These are phyloP conservation scores for Quercus alba DNA, from an alignment of 306 rosid species.

Conservation along the genomic window DNA sequence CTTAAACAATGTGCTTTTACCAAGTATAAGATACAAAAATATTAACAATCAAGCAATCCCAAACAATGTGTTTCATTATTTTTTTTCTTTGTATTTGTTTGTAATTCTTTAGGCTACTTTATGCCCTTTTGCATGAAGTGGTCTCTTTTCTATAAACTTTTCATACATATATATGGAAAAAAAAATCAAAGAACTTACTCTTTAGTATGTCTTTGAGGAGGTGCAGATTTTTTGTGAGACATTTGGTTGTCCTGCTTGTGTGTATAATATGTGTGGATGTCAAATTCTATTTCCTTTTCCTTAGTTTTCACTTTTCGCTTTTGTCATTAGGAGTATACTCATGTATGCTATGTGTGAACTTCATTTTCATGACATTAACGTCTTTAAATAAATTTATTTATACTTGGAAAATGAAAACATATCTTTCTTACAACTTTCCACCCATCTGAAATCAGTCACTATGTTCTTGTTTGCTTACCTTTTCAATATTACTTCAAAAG, in stretches of 20 bases:
- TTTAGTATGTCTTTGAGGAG: not conserved
- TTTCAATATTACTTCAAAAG: not conserved
- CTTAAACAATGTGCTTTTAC: too few relatives aligned
- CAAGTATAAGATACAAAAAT: too few relatives aligned
- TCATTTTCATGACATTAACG: too few relatives aligned
- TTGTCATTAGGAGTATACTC: not conserved
- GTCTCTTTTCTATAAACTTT: too few relatives aligned
- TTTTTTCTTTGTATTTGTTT: not conserved
- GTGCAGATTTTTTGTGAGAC: constrained; percentile 3
- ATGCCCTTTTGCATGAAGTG: too few relatives aligned
- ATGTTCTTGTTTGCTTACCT: not conserved
- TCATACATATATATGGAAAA: too few relatives aligned
- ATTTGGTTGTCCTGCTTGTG: constrained; percentile 28
- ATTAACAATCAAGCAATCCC: not conserved
- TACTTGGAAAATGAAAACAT: not conserved
- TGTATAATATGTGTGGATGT: too few relatives aligned
- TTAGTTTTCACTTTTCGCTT: too few relatives aligned
- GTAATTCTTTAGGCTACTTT: too few relatives aligned
- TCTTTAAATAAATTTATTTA: too few relatives aligned
- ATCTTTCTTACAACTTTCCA: not conserved
- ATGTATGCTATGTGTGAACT: not conserved
- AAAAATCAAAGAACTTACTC: not conserved
- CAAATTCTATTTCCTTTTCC: too few relatives aligned
- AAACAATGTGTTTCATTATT: not conserved
- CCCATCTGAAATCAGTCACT: not conserved